Conservation (phyloP, 2,329 filamentous ascomycete species). For the Aspergillus aculeatus region DNA sequence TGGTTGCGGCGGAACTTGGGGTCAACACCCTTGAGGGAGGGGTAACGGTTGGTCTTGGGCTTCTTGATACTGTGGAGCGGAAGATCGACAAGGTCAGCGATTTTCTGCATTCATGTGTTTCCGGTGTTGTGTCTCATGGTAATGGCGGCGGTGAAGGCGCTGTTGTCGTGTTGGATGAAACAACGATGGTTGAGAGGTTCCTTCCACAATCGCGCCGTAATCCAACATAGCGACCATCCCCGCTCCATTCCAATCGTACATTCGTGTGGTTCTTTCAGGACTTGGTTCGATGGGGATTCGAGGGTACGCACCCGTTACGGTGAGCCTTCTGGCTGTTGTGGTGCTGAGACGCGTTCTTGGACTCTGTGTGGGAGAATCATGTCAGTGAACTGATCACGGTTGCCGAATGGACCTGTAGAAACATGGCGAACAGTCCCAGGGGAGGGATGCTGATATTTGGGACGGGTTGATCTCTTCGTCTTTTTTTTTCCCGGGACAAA, state of each 20-base stretch:
- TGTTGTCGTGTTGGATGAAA: background rate
- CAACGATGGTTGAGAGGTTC: background rate
- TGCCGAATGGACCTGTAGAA: background rate
- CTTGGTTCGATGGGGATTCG: conserved; percentile 8
- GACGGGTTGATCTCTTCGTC: background rate
- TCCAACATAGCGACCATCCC: conserved; percentile 12
- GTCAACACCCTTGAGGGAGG: conserved; percentile 96
- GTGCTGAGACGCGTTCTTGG: conserved; percentile 99
- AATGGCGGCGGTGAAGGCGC: background rate
- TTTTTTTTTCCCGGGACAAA: background rate
- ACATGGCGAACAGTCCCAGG: background rate
- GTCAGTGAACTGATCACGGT: conserved; percentile 25
- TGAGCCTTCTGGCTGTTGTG: conserved; percentile 98
- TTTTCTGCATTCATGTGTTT: background rate
- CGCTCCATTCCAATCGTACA: background rate
- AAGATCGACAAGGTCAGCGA: conserved; percentile 24
- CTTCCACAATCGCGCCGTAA: conserved; percentile 5
- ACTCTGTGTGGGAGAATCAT: conserved; percentile 62
- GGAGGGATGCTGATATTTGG: background rate
- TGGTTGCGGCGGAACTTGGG: conserved; percentile 99
- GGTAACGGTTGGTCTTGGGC: conserved; percentile 98
- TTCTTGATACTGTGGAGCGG: conserved; percentile 84
- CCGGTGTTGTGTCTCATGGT: background rate
- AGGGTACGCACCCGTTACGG: conserved; percentile 83
- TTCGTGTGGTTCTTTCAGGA: background rate